These are phyloP conservation scores for Phytophthora fragariaefolia DNA, from an alignment of 352 stramenopile species.

Conservation along the genomic window DNA sequence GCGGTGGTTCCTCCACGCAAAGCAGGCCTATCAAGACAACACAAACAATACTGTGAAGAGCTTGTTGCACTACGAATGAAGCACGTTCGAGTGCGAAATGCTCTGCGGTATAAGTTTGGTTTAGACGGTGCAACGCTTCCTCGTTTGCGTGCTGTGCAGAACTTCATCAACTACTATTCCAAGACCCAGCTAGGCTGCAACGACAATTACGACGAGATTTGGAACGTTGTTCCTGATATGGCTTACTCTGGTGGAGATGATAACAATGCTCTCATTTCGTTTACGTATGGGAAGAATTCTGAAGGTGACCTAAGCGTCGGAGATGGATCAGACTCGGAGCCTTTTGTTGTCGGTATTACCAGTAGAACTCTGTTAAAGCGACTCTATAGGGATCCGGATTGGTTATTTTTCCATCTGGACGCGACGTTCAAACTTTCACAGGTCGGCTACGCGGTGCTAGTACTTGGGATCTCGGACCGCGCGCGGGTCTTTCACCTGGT, in stretches of 20 bases:
- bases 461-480: slow-evolving; percentile 26
- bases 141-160: slow-evolving; percentile 3
- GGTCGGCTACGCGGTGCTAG: slow-evolving; percentile 12
- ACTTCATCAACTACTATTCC: slow-evolving; percentile 14
- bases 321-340: slow-evolving; percentile 11
- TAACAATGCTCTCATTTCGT: neutral
- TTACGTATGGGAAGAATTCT: slow-evolving; percentile 1
- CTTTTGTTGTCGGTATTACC: slow-evolving; percentile 9
- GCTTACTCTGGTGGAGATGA: neutral
- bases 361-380: neutral
- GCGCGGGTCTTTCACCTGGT: slow-evolving; percentile 24
- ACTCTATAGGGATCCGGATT: neutral
- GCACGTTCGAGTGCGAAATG: neutral
- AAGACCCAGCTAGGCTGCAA: neutral
- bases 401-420: slow-evolving; percentile 23
- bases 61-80: neutral
- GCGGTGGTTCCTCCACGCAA: neutral
- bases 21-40: neutral
- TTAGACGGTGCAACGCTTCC: neutral
- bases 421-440: slow-evolving; percentile 29
- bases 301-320: neutral
- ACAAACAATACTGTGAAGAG: neutral
- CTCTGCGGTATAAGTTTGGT: neutral
- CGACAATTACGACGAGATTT: slow-evolving; percentile 7
- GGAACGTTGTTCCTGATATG: neutral